Base-by-base conservation (phyloP, 495 filamentous ascomycete genomes). In the Staphylotrichum longicolle region DNA sequence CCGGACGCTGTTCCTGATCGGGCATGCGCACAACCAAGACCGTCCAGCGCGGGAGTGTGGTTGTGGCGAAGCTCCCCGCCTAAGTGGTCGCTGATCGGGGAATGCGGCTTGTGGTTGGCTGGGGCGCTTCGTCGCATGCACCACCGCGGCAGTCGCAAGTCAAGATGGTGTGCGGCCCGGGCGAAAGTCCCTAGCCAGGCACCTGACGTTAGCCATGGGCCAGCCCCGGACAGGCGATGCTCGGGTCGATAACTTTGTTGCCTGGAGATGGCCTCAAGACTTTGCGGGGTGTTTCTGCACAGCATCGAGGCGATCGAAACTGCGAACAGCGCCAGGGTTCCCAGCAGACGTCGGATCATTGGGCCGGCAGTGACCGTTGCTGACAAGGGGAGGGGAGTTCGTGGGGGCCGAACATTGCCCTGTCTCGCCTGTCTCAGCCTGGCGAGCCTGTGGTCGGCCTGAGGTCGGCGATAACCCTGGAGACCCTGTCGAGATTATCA, bases 11-110 rank as follows among this genome's bases (percentile, higher is more conserved):
- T 61, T 60, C 54, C 60, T 51, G 52, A 55, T 52, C 37, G 3
- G 37, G 62, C 15, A 46, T n/a, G 44, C 42, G 51, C 30, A 14
- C 33, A 51, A 46, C 57, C 39, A 54, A 20, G 35, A 55, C 50
- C 8, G 27, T 37, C 42, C 8, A 46, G 30, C 14, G 20, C 37
- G 20, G 52, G 53, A 57, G 64, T 34, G 52, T 35, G 53, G 40
- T 33, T 64, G 65, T 67, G 66, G 66, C 68, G 65, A 57, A 68
- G 63, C 65, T 61, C 60, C 51, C 67, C 56, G 59, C 51, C 51
- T 55, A 14, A 46, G 58, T 34, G 37, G 14, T 45, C 35, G 58
- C 9, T 46, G 46, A 47, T n/a, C 32, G 6, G 47, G 27, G 49
- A 15, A 40, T 34, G 33, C 53, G 7, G 8, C 15, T 54, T 27